Percentiles rank a stretch among this genome's conserved stretches.
Conservation (phyloP, 345 rosid genomes). For the Syzygium grande region DNA sequence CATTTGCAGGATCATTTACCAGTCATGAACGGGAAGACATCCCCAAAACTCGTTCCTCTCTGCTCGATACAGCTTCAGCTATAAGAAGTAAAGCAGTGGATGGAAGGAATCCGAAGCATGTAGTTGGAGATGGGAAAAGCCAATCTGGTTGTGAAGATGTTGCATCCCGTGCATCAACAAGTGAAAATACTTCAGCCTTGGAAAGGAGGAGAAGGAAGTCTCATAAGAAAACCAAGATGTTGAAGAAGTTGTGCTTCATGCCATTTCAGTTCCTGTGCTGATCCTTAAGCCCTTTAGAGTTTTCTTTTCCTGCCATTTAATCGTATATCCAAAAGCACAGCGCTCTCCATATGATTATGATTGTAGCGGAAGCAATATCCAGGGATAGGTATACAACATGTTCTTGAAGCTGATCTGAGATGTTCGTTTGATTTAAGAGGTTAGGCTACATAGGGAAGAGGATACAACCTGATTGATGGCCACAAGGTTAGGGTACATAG, state of each 20-base stretch:
- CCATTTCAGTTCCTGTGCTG: slow-evolving; percentile 15
- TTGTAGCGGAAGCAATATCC: not conserved
- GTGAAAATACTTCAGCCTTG: not conserved
- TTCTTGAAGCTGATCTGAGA: not conserved
- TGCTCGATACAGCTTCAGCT: not conserved
- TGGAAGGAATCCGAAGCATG: not conserved
- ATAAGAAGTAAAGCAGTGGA: not conserved
- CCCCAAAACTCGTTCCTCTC: not conserved
- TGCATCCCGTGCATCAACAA: not conserved
- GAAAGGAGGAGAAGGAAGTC: slow-evolving; percentile 12
- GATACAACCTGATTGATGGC: not conserved
- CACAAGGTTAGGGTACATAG: not conserved
- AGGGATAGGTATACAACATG: not conserved
- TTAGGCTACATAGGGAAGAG: not conserved
- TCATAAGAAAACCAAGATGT: slow-evolving; percentile 11
- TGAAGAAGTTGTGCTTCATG: slow-evolving; percentile 25
- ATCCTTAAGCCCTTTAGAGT: not conserved
- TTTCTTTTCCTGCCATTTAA: not conserved
- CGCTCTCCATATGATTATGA: not conserved
- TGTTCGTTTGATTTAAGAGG: not conserved
- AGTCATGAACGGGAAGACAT: not conserved
- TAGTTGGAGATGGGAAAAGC: not conserved
- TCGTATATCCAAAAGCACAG: not conserved
- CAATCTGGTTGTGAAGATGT: not conserved
- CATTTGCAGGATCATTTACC: slow-evolving; percentile 2